These are phyloP conservation scores for Xylariaceae sp. DNA, from an alignment of 2,329 filamentous ascomycete species.

Conservation along the genomic window DNA sequence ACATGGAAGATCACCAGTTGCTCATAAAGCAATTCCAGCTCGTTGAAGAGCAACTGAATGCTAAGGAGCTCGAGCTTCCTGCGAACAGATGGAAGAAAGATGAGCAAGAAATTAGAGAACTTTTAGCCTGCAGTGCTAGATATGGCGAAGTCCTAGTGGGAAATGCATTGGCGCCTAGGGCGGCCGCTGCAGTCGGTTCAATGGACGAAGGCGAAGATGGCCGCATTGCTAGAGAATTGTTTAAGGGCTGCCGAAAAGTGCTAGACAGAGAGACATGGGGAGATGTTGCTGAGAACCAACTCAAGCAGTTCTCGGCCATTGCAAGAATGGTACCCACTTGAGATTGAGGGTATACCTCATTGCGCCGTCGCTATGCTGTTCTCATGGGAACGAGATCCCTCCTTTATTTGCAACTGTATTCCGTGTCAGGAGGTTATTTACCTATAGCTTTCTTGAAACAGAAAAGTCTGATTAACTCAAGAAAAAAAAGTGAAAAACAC, in stretches of 20 bases:
- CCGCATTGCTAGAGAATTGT: conserved; percentile 29
- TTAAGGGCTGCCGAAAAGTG: conserved; percentile 26
- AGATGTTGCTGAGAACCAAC: conserved; percentile 24
- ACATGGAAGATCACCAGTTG: conserved; percentile 22
- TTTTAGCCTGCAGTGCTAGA: conserved; percentile 31
- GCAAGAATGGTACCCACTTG: conserved; percentile 18
- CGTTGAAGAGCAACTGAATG: conserved; percentile 25
- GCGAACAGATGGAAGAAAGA: conserved; percentile 33
- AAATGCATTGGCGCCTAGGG: conserved; percentile 22
- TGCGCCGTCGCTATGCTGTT: background rate
- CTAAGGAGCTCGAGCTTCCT: conserved; percentile 25
- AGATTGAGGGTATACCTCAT: background rate
- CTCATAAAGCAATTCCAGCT: conserved; percentile 31
- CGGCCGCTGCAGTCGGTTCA: conserved; percentile 16
- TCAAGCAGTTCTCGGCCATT: conserved; percentile 23
- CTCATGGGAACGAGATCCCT: background rate
- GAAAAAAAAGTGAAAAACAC: background rate
- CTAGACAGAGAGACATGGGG: conserved; percentile 28
- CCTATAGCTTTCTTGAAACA: background rate
- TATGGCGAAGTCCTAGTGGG: conserved; percentile 32
- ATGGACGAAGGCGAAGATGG: conserved; percentile 24
- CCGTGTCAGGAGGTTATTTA: background rate
- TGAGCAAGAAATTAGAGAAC: conserved; percentile 29
- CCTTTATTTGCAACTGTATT: conserved; percentile 1
- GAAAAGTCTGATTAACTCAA: background rate